Conservation (phyloP, 2,329 filamentous ascomycete genomes). For the Amauroascus niger region DNA sequence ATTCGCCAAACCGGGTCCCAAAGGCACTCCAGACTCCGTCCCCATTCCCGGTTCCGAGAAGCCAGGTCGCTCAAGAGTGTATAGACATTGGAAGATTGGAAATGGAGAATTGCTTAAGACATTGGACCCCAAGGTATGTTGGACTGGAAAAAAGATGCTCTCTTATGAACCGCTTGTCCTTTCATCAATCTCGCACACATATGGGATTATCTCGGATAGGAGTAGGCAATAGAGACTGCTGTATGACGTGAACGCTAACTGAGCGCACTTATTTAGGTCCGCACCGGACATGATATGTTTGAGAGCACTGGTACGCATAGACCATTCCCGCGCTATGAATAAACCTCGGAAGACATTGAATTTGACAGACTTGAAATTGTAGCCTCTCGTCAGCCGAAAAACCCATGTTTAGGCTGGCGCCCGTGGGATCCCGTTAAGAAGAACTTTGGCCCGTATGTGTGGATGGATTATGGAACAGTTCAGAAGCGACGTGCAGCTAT, state of each 20-base stretch:
- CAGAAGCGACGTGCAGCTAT: slow-evolving; percentile 70
- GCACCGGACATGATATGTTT: slow-evolving; percentile 31
- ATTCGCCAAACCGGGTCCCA: slow-evolving; percentile 49
- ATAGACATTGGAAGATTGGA: slow-evolving; percentile 70
- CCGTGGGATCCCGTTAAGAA: slow-evolving; percentile 67
- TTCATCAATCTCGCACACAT: too few species aligned
- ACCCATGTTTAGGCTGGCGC: slow-evolving; percentile 68
- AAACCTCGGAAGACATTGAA: slow-evolving; percentile 6
- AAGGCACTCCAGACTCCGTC: slow-evolving; percentile 68
- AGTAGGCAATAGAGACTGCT: too few species aligned
- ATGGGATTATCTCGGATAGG: too few species aligned
- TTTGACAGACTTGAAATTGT: slow-evolving; percentile 8
- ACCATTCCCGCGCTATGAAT: slow-evolving; percentile 49
- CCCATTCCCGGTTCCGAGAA: slow-evolving; percentile 64
- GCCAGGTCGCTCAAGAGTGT: slow-evolving; percentile 63
- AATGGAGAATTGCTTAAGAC: slow-evolving; percentile 60
- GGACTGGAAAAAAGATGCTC: slow-evolving; percentile 11
- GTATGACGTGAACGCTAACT: not conserved
- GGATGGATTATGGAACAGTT: slow-evolving; percentile 75
- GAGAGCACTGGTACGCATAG: slow-evolving; percentile 31
- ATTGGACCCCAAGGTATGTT: slow-evolving; percentile 54
- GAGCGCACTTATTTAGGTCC: slow-evolving; percentile 32
- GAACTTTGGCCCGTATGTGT: slow-evolving; percentile 66
- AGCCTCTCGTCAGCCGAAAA: slow-evolving; percentile 53
- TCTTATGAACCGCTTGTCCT: not conserved